phyloP scores from a whole-genome alignment of 495 filamentous ascomycete species.

The Daldinia vernicosa region DNA sequence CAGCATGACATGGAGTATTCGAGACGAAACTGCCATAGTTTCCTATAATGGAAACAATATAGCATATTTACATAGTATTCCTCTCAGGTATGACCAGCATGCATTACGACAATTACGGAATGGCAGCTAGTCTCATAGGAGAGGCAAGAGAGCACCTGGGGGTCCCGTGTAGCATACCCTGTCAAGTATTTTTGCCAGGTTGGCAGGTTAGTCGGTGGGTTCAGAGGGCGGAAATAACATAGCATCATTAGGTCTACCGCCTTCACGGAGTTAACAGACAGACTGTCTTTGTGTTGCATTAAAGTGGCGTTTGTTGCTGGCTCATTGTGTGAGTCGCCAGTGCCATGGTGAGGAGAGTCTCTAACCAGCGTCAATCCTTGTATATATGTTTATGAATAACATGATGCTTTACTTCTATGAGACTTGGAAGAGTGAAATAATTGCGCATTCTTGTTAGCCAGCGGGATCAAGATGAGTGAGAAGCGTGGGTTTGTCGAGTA shows the following conservation, averaged over 20 bases:
- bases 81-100: conserved; percentile 11
- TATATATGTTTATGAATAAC: too few relatives aligned
- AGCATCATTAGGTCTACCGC: background rate
- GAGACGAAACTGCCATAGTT: conserved; percentile 12
- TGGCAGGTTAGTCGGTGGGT: background rate
- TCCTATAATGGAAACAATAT: conserved; percentile 14
- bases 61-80: conserved; percentile 16
- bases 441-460: too few relatives aligned
- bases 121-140: background rate
- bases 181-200: background rate
- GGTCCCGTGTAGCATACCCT: background rate
- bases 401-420: too few relatives aligned
- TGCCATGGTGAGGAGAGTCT: too few relatives aligned
- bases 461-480: too few relatives aligned
- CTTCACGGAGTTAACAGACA: background rate
- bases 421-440: too few relatives aligned
- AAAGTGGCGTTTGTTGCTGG: background rate
- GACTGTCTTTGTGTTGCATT: background rate
- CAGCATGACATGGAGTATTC: conserved; percentile 2
- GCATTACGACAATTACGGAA: conserved; percentile 12
- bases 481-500: too few relatives aligned
- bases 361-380: too few relatives aligned
- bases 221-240: background rate
- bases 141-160: background rate
- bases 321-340: background rate